A percentile compares a stretch with the other conserved stretches of the same genome.
Evolutionary conservation across 805 yeast species (phyloP).

Genomic region (Komagataella mondaviorum): DNA sequence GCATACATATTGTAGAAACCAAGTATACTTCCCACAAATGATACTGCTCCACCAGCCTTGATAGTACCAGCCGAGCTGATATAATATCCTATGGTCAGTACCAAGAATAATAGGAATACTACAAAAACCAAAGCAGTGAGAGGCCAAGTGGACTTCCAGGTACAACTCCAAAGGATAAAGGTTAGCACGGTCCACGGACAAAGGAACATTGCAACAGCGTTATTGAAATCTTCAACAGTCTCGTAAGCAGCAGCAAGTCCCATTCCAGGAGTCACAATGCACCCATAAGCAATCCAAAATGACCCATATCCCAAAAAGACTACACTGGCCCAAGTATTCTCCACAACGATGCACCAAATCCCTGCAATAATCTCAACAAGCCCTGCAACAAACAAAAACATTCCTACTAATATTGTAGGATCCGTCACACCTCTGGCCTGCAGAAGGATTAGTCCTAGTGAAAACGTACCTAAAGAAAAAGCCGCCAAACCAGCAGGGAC

Average conservation of each 20-base stretch:
- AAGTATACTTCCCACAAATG: constrained; percentile 24
- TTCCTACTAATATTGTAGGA: constrained; percentile 30
- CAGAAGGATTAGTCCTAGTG: constrained; percentile 30
- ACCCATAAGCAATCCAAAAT: constrained; percentile 38
- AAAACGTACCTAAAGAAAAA: constrained; percentile 30
- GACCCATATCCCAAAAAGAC: constrained; percentile 41
- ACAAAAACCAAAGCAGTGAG: constrained; percentile 24
- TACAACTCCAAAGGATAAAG: constrained; percentile 28
- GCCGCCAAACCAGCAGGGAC: constrained; percentile 42
- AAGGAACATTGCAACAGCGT: constrained; percentile 34
- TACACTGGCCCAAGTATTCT: constrained; percentile 44
- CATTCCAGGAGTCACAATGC: constrained; percentile 28
- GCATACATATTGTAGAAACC: constrained; percentile 36
- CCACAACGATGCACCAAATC: constrained; percentile 32
- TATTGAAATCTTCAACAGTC: constrained; percentile 20
- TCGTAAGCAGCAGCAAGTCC: constrained; percentile 26
- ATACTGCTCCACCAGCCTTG: constrained; percentile 36
- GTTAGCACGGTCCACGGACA: constrained; percentile 41
- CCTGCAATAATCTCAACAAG: constrained; percentile 36
- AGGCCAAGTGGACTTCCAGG: constrained; percentile 33
- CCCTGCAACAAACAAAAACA: constrained; percentile 36
- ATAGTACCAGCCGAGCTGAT: constrained; percentile 17
- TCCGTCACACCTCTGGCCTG: constrained; percentile 30
- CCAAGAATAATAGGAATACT: constrained; percentile 30
- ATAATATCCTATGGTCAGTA: constrained; percentile 30